Evolutionary conservation across 805 yeast species (phyloP), one percentile per base, ranked within the genome.

Genomic region (Candida silvicultrix): DNA sequence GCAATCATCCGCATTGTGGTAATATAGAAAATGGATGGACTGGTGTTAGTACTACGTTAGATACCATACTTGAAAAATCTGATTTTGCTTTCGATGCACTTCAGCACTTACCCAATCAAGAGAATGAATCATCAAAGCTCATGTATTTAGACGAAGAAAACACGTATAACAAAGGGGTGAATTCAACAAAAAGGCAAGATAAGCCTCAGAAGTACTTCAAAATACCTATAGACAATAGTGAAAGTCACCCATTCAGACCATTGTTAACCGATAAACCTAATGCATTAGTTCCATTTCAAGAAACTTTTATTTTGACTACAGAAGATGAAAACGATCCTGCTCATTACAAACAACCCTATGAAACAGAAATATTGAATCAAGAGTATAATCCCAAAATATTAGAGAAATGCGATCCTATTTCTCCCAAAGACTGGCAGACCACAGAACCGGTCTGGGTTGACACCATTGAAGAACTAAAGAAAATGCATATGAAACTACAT

Each of bases 271-370:
- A 69, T 1, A 94, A 94, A 61, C 98, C 97, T 0, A 74, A 86
- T 60, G 78, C 88, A 0, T 41, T 82, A 9, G 65, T 63, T 40
- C 65, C 86, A 0, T 71, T 82, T 20, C 78, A 78, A n/a, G 78
- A 81, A 23, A 67, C 80, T 6, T 47, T 75, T 38, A 53, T 50
- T 45, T 56, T 75, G 56, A 68, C 66, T 38, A 57, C 61, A 7
- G 69, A 54, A 16, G 64, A 60, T 1, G 73, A 69, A 5, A 69
- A 68, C 21, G 65, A 67, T 29, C 83, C 86, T 5, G 56, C 75
- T 10, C 87, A 81, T 62, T 85, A 81, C 58, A 74, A 73, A 10
- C 94, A 94, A 43, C 99, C 99, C 0, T 92, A 94, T 58, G 77
- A 70, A 41, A 63, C 66, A 35, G 98, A 92, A 64, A 92, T 92